Evolutionary conservation across 2,329 filamentous ascomycete species (phyloP).

Genomic region (Arthroderma sp.): DNA sequence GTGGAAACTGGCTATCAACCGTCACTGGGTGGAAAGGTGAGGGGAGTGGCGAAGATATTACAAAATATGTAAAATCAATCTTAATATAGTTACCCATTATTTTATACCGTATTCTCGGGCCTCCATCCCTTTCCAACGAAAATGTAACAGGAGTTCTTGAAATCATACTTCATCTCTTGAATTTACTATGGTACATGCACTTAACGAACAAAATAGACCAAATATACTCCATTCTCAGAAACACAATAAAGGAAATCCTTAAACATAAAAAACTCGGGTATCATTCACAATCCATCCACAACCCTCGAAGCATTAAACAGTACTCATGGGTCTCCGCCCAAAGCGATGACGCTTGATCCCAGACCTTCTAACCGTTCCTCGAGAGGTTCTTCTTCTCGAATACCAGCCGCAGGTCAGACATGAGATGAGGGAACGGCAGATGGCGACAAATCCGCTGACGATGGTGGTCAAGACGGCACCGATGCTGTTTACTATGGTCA

Average conservation of each 20-base stretch:
- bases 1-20: slow-evolving; percentile 35
- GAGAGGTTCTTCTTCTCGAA: slow-evolving; percentile 16
- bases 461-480: slow-evolving; percentile 52
- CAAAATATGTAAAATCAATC: slow-evolving; percentile 20
- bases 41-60: slow-evolving; percentile 26
- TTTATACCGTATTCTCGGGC: no score
- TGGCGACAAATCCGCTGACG: slow-evolving; percentile 51
- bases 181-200: no score
- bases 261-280: no score
- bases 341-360: not conserved
- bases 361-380: not conserved
- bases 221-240: no score
- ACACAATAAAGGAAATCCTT: not conserved
- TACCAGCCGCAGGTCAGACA: slow-evolving; percentile 42
- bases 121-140: no score
- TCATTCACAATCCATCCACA: no score
- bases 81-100: no score
- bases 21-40: slow-evolving; percentile 28
- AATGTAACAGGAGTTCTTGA: not conserved
- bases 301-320: slow-evolving; percentile 1
- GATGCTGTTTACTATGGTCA: slow-evolving; percentile 55
- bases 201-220: no score
- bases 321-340: slow-evolving; percentile 6
- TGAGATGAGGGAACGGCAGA: slow-evolving; percentile 53
- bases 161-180: not conserved